Evolutionary conservation across 164 flowering plant species (phyloP).

Genomic region (Vitis amurensis): DNA sequence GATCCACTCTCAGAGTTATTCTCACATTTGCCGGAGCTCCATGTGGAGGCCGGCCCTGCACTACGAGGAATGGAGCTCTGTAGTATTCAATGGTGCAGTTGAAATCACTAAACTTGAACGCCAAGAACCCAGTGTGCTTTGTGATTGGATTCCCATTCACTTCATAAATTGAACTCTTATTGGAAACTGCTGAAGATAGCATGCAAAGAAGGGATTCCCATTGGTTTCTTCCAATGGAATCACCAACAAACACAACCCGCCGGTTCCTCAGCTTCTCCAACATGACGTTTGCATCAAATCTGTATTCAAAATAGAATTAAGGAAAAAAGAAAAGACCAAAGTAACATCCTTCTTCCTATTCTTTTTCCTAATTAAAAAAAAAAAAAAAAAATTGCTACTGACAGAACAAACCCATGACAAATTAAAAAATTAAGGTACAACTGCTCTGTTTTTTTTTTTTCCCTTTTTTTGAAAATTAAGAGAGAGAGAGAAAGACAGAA

Average conservation of each 20-base stretch:
- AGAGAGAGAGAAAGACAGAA: too few relatives aligned
- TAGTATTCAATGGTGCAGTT: conserved; percentile 82
- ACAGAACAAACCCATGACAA: too few relatives aligned
- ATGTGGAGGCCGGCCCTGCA: conserved; percentile 53
- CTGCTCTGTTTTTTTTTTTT: too few relatives aligned
- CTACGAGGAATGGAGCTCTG: conserved; percentile 72
- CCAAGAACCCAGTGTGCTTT: conserved; percentile 69
- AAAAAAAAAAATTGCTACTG: too few relatives aligned
- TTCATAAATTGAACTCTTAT: conserved; percentile 63
- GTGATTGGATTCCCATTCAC: conserved; percentile 78
- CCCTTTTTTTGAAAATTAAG: too few relatives aligned
- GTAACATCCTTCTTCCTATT: too few relatives aligned
- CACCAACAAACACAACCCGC: conserved; percentile 79
- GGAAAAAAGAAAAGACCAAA: not conserved
- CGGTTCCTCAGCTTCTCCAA: conserved; percentile 54
- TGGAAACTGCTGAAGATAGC: conserved; percentile 58
- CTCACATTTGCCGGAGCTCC: conserved; percentile 48
- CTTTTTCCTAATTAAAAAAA: too few relatives aligned
- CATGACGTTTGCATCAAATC: conserved; percentile 73
- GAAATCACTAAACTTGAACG: conserved; percentile 56
- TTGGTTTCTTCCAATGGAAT: conserved; percentile 90
- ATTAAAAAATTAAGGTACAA: too few relatives aligned
- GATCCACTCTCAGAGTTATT: conserved; percentile 56
- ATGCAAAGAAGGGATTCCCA: conserved; percentile 91
- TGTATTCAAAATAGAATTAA: conserved; percentile 14